Evolutionary conservation across 139 green algal genomes (phyloP).

Genomic region (Chlorella sp.): DNA sequence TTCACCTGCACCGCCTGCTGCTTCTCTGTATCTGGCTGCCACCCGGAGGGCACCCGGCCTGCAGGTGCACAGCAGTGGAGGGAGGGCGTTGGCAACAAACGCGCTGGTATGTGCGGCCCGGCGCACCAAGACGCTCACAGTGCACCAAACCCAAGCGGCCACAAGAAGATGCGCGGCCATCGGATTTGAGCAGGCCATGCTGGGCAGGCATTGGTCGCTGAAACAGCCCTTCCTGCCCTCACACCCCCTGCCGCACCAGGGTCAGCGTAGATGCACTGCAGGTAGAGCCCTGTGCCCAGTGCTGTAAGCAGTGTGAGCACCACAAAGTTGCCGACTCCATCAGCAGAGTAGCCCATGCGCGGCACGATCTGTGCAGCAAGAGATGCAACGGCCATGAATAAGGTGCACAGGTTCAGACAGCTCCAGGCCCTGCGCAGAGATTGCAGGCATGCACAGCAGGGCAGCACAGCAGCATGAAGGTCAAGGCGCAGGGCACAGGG

Average conservation of each 20-base stretch:
- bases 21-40: conserved; percentile 55
- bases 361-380: conserved; percentile 85
- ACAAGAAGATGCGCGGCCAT: too few relatives aligned
- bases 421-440: too few relatives aligned
- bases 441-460: too few relatives aligned
- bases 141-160: too few relatives aligned
- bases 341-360: conserved; percentile 72
- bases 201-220: too few relatives aligned
- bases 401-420: too few relatives aligned
- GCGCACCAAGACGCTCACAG: too few relatives aligned
- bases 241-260: conserved; percentile 40
- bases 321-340: conserved; percentile 66
- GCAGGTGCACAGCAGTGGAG: not conserved
- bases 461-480: not conserved
- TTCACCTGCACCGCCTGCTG: conserved; percentile 47
- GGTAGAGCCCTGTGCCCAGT: not conserved
- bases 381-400: too few relatives aligned
- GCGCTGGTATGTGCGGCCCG: too few relatives aligned
- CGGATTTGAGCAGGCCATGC: too few relatives aligned
- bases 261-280: conserved; percentile 48
- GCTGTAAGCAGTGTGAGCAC: conserved; percentile 54
- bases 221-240: not conserved
- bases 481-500: not conserved
- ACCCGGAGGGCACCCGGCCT: conserved; percentile 55
- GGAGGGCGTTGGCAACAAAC: not conserved